Base-by-base conservation (phyloP, 805 yeast species). In the Sugiyamaella americana region DNA sequence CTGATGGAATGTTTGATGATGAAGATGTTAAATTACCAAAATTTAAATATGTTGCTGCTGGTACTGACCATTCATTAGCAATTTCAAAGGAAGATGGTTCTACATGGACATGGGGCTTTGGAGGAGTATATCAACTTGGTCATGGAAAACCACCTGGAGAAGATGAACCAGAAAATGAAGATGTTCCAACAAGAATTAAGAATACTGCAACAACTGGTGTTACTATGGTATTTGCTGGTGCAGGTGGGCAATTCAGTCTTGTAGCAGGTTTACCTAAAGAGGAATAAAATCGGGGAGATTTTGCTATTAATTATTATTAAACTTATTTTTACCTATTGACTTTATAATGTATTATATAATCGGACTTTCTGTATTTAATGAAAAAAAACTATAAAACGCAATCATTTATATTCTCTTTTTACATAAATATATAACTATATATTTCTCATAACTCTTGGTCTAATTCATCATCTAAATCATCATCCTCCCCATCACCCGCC, bases 81-180 rank as follows among this genome's bases (percentile, higher is more conserved):
- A 74, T 89, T 3, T 79, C 94, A 2, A 57, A 47, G 34, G 76
- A 72, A 19, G 87, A 86, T 57, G 98, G 99, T 11, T 69, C 85
- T 43, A 85, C 80, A 1, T 93, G 80, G 69, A 78, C 97, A 1
- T 93, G 99, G 99, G 99, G 99, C 1, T 93, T 89, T 62, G 97
- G 94, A 39, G 98, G 91, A 55, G 89, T 96, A 1, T 93, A 87
- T 66, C 98, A 95, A 17, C 82, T 91, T 26, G 99, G 99, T 10
- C 80, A 88, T 50, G 98, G 98, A 5, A 62, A 63, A 43, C 89
- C 88, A 17, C 71, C 73, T 4, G 81, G 85, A 32, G 96, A 87
- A 40, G 98, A 91, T 62, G 84, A 85, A 32, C 95, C 83, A 2
- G 86, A 78, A 40, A 98, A 93, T 63, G 84, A 87, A 46, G 94